These are phyloP conservation scores for Stagonosporopsis chrysanthemi DNA, from an alignment of 2,329 filamentous ascomycete genomes.

Conservation along the genomic window DNA sequence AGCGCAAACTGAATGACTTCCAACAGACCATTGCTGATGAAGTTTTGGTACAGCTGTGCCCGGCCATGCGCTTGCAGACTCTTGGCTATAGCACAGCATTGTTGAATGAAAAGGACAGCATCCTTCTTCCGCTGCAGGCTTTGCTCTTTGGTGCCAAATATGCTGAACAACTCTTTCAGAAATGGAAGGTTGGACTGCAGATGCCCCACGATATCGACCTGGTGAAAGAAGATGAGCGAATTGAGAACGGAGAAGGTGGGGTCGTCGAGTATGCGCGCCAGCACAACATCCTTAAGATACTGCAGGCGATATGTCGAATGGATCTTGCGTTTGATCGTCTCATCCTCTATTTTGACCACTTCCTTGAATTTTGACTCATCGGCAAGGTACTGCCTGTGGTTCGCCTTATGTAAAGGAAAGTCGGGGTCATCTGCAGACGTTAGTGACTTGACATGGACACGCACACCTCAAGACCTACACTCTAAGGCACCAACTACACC, in stretches of 20 bases:
- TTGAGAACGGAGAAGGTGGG: conserved; percentile 98
- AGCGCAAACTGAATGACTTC: conserved; percentile 91
- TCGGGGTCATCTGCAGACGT: conserved; percentile 78
- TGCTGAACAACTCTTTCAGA: conserved; percentile 83
- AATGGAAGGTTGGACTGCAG: conserved; percentile 83
- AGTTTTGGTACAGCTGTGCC: conserved; percentile 85
- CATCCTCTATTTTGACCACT: conserved; percentile 89
- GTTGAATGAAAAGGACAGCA: conserved; percentile 93
- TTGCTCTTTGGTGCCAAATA: conserved; percentile 73
- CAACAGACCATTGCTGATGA: conserved; percentile 85
- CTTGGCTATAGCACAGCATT: conserved; percentile 93
- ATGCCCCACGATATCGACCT: conserved; percentile 96
- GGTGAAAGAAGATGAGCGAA: conserved; percentile 98
- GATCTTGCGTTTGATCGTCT: conserved; percentile 84
- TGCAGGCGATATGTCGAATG: conserved; percentile 95
- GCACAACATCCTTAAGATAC: conserved; percentile 97
- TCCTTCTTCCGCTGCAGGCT: conserved; percentile 84
- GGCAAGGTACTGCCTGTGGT: conserved; percentile 90
- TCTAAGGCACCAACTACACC: conserved; percentile 95
- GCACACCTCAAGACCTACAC: conserved; percentile 59
- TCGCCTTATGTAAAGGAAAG: conserved; percentile 96
- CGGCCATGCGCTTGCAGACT: conserved; percentile 86
- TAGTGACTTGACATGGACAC: background rate
- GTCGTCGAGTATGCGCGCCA: conserved; percentile 94
- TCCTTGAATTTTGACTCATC: conserved; percentile 93